Conservation (phyloP, 2,329 filamentous ascomycete genomes). For the Teratosphaeriaceae sp. region DNA sequence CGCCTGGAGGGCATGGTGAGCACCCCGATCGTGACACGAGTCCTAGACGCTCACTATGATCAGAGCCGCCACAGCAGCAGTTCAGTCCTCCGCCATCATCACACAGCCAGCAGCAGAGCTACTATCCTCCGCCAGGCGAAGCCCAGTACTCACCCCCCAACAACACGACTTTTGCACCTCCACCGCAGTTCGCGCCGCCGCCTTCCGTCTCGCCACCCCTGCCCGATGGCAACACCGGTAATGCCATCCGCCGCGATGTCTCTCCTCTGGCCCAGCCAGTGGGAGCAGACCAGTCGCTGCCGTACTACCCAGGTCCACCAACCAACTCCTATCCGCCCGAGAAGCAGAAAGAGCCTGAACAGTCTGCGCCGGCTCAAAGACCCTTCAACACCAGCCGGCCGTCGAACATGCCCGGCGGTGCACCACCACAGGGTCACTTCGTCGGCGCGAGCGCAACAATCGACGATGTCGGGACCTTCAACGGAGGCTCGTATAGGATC, state of each 20-base stretch:
- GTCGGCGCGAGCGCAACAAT: constrained; percentile 52
- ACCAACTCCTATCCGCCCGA: constrained; percentile 25
- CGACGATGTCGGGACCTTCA: constrained; percentile 94
- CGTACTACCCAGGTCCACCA: constrained; percentile 33
- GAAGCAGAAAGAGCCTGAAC: constrained; percentile 25
- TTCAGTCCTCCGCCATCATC: constrained; percentile 14
- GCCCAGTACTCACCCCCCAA: constrained; percentile 11
- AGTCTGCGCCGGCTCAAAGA: constrained; percentile 10
- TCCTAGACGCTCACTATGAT: neutral
- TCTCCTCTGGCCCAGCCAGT: constrained; percentile 13
- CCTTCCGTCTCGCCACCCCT: constrained; percentile 26
- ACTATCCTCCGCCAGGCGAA: constrained; percentile 22
- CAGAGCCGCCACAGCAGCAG: constrained; percentile 15
- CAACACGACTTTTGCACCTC: constrained; percentile 20
- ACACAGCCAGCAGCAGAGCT: constrained; percentile 16
- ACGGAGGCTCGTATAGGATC: constrained; percentile 89
- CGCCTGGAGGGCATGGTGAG: constrained; percentile 13
- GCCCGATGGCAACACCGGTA: constrained; percentile 22
- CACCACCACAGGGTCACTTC: constrained; percentile 51
- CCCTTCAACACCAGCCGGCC: constrained; percentile 26
- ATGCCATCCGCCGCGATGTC: constrained; percentile 12
- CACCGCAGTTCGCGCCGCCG: constrained; percentile 31
- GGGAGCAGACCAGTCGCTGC: constrained; percentile 21
- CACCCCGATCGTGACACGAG: neutral
- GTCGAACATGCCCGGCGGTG: constrained; percentile 30